Evolutionary conservation across 2,329 filamentous ascomycete genomes (phyloP).

Genomic region (Paecilomyces niveus): DNA sequence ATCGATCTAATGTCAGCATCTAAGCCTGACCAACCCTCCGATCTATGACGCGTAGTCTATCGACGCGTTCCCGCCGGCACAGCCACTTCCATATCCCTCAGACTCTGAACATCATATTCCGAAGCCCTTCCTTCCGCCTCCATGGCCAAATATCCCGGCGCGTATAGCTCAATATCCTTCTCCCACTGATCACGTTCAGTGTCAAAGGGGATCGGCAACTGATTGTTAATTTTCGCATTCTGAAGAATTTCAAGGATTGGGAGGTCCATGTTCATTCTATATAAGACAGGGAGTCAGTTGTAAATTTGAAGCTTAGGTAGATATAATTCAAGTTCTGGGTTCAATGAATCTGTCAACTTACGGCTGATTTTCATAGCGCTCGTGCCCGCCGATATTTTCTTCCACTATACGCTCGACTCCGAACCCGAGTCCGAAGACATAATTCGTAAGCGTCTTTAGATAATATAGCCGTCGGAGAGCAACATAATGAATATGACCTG

Average conservation of each 20-base stretch:
- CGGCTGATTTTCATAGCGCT: background rate
- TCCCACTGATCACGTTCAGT: background rate
- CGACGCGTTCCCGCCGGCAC: too few relatives aligned
- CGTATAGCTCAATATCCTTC: conserved; percentile 1
- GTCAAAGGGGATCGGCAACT: background rate
- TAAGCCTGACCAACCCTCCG: too few relatives aligned
- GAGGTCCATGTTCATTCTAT: background rate
- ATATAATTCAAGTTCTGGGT: too few relatives aligned
- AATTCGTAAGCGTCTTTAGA: background rate
- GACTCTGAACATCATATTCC: conserved; percentile 9
- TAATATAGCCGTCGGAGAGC: background rate
- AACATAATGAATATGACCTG: background rate
- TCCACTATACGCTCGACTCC: background rate
- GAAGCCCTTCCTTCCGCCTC: conserved; percentile 1
- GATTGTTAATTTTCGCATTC: background rate
- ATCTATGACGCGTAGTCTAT: too few relatives aligned
- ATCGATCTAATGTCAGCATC: too few relatives aligned
- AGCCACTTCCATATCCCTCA: background rate
- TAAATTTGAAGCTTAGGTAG: too few relatives aligned
- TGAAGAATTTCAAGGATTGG: background rate
- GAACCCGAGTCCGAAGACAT: background rate
- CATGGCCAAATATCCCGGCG: conserved; percentile 2
- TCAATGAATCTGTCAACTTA: background rate
- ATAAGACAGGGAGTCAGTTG: background rate
- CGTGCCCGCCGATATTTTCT: background rate